Base-by-base conservation (phyloP, 805 yeast species). In the Metschnikowia anglica region DNA sequence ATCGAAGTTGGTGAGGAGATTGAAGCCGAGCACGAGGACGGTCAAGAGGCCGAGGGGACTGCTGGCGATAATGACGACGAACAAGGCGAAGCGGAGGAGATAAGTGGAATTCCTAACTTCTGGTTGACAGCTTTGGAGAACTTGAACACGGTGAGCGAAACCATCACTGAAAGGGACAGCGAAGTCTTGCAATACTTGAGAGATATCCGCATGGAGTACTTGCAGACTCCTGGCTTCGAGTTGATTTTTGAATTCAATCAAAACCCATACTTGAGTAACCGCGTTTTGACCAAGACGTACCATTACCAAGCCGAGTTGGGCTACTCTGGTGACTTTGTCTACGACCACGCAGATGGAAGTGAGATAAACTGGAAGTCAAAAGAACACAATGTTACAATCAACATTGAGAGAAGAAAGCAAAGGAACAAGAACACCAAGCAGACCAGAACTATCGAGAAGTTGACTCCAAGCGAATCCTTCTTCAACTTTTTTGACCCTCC, bases 401-500 rank as follows among this genome's bases (percentile, higher is more conserved):
- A 73, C 46, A 83, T 93, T 44, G 97, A 91, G 73, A 86, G 88
- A 77, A 83, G 97, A 71, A 93, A 90, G 71, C 99, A 93, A 74
- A 84, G 98, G 72, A 93, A 93, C 68, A 91, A 90, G 73, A 81
- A 85, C 64, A 93, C 99, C 46, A 90, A 90, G 66, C 97, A 93
- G 63, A 91, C 96, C 13, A 81, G 99, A 68, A 89, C 96, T 37
- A 84, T 93, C 55, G 97, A 91, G 68, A 91, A 91, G 71, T 75
- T 88, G 55, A 82, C 96, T 7, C 97, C 97, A n/a, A 80, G 83
- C 41, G 96, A 88, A 57, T 88, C 97, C 17, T 93, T 93, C 73
- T 93, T 93, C 79, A 86, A 85, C 72, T 93, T 93, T 71, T 93
- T 93, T 66, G 86, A 81, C 56, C 98, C 99, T 27, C 99, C 99